Evolutionary conservation across 208 protist genomes (phyloP).

Genomic region (Crithidia bombi): DNA sequence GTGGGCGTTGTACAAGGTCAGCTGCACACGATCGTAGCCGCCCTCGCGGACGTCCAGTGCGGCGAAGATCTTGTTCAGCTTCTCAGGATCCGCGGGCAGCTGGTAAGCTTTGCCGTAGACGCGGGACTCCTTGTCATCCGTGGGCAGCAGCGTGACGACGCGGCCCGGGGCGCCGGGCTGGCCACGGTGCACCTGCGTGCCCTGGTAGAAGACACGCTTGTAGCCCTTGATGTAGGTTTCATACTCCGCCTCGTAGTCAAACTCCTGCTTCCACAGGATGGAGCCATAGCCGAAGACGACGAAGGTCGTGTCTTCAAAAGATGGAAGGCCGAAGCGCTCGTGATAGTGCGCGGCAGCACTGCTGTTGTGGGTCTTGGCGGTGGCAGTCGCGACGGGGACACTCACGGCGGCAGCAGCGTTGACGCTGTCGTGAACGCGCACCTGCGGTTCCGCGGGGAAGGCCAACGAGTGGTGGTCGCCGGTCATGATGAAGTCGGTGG

Average conservation of each 20-base stretch:
- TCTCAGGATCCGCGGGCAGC: constrained; percentile 60
- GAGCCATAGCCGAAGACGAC: constrained; percentile 88
- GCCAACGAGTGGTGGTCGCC: constrained; percentile 3
- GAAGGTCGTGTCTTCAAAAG: constrained; percentile 55
- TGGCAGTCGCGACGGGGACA: constrained; percentile 40
- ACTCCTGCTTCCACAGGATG: constrained; percentile 89
- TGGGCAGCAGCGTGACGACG: constrained; percentile 77
- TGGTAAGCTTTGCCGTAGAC: constrained; percentile 83
- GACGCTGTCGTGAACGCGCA: neutral
- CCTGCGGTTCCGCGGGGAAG: neutral
- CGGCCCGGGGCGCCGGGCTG: constrained; percentile 63
- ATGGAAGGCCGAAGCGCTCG: constrained; percentile 41
- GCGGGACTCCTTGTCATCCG: constrained; percentile 33
- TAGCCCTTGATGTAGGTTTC: constrained; percentile 70
- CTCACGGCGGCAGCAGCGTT: neutral
- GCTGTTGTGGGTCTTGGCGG: constrained; percentile 10
- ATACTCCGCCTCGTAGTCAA: constrained; percentile 68
- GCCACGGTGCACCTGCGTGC: constrained; percentile 78
- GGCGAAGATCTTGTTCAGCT: constrained; percentile 56
- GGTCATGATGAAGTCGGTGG: constrained; percentile 15
- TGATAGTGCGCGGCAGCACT: constrained; percentile 48
- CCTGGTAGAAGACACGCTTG: constrained; percentile 83
- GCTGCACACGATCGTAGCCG: constrained; percentile 65
- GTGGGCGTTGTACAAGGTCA: constrained; percentile 50
- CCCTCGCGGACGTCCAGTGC: constrained; percentile 71